A percentile compares a stretch with the other conserved stretches of the same genome.
Evolutionary conservation across 2,329 filamentous ascomycete species (phyloP).

Genomic region (Colletotrichum truncatum): DNA sequence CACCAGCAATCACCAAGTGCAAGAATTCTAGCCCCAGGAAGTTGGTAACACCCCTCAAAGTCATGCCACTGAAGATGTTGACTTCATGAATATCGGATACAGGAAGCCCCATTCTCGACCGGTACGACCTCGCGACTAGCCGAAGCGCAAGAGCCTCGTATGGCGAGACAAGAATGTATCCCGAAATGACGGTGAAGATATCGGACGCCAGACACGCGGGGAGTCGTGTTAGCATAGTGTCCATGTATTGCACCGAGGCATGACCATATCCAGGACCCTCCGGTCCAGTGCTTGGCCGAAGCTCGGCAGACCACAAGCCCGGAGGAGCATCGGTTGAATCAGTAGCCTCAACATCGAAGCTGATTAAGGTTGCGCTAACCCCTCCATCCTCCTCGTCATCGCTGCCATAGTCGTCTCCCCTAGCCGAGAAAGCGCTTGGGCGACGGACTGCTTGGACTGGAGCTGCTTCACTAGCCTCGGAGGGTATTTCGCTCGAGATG

Average conservation of each 20-base stretch:
- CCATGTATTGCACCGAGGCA: slow-evolving; percentile 48
- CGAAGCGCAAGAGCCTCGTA: slow-evolving; percentile 57
- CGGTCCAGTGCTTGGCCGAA: slow-evolving; percentile 57
- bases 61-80: slow-evolving; percentile 47
- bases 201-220: slow-evolving; percentile 58
- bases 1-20: slow-evolving; percentile 53
- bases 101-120: slow-evolving; percentile 47
- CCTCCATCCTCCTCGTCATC: slow-evolving; percentile 67
- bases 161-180: slow-evolving; percentile 54
- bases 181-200: slow-evolving; percentile 53
- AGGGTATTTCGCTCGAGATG: background rate
- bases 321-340: slow-evolving; percentile 60
- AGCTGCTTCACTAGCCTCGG: slow-evolving; percentile 28
- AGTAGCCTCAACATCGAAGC: slow-evolving; percentile 68
- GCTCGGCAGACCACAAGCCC: slow-evolving; percentile 67
- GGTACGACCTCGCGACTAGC: slow-evolving; percentile 53
- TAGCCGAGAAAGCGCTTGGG: slow-evolving; percentile 56
- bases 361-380: slow-evolving; percentile 66
- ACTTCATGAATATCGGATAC: slow-evolving; percentile 48
- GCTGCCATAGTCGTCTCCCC: slow-evolving; percentile 62
- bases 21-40: slow-evolving; percentile 56
- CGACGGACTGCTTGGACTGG: slow-evolving; percentile 47
- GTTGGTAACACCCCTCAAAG: slow-evolving; percentile 52
- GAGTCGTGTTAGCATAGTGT: slow-evolving; percentile 60
- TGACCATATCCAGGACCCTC: slow-evolving; percentile 38